These are phyloP conservation scores for Plasmodium billcollinsi DNA, from an alignment of 169 alveolate genomes.

Conservation along the genomic window DNA sequence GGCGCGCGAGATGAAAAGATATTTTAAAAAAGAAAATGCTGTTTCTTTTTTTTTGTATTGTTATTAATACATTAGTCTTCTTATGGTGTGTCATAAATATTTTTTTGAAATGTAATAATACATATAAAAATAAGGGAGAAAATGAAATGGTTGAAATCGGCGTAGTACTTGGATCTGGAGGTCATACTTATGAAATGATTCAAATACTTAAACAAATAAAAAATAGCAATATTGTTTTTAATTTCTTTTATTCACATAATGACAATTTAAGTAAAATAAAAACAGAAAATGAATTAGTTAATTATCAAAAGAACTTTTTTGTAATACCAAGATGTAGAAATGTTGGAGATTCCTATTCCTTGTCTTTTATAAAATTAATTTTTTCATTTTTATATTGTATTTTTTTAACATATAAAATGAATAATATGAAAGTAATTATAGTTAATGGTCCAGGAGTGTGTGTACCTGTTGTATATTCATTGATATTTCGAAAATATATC, in stretches of 20 bases:
- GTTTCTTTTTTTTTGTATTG: constrained; percentile 1
- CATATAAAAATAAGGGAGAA: constrained; percentile 12
- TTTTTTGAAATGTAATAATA: constrained; percentile 17
- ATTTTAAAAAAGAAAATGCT: constrained; percentile 17
- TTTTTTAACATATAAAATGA: constrained; percentile 64
- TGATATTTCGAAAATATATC: constrained; percentile 54
- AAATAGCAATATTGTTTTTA: constrained; percentile 42
- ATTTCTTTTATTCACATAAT: constrained; percentile 62
- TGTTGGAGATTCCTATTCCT: constrained; percentile 57
- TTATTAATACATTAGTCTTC: constrained; percentile 20
- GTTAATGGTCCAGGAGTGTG: constrained; percentile 76
- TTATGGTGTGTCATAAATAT: constrained; percentile 13
- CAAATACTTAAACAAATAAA: constrained; percentile 51
- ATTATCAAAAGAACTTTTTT: constrained; percentile 41
- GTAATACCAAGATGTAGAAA: constrained; percentile 72
- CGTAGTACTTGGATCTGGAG: constrained; percentile 73
- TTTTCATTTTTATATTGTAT: constrained; percentile 56
- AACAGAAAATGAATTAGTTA: constrained; percentile 41
- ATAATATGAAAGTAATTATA: constrained; percentile 39
- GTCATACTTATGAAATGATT: constrained; percentile 64
- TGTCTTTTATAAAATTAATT: constrained; percentile 25
- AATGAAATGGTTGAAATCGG: constrained; percentile 52
- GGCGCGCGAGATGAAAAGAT: constrained; percentile 5
- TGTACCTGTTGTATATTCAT: constrained; percentile 63
- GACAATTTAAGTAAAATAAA: constrained; percentile 54